Conservation (phyloP, 352 stramenopile species). For the Pythium monospermum region DNA sequence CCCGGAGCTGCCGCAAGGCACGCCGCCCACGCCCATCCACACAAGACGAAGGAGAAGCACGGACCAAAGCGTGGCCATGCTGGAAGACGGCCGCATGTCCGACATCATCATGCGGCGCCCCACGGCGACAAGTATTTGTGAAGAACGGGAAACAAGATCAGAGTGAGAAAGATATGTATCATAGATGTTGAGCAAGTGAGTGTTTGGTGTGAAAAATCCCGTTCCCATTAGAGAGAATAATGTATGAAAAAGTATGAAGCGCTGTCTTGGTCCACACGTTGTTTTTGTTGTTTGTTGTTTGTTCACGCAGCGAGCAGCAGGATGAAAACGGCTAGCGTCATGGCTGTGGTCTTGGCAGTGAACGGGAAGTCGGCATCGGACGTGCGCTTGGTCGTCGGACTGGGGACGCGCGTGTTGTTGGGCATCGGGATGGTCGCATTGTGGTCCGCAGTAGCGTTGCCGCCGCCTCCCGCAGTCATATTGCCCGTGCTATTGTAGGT, state of each 20-base stretch:
- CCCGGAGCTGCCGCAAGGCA: constrained; percentile 14
- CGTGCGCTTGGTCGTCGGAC: not conserved
- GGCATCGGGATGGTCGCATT: constrained; percentile 17
- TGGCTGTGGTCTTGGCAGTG: constrained; percentile 7
- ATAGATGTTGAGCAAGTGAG: not conserved
- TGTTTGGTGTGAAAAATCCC: not conserved
- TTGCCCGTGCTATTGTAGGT: too few relatives aligned
- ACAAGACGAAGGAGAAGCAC: constrained; percentile 16
- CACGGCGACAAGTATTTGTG: not conserved
- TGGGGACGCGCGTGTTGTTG: constrained; percentile 4
- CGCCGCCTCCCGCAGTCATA: too few relatives aligned
- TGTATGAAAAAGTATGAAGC: too few relatives aligned
- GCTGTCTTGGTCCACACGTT: too few relatives aligned
- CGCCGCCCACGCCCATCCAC: constrained; percentile 9
- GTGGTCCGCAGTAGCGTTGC: constrained; percentile 12
- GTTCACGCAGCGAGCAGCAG: constrained; percentile 3
- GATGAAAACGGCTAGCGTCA: constrained; percentile 4
- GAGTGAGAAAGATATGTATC: constrained; percentile 7
- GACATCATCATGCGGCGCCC: constrained; percentile 1
- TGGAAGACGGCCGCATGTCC: constrained; percentile 16
- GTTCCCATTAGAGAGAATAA: not conserved
- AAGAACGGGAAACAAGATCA: constrained; percentile 7
- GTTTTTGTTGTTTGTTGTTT: too few relatives aligned
- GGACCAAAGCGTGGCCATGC: constrained; percentile 20
- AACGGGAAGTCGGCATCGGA: not conserved